Evolutionary conservation across 352 stramenopile species (phyloP), one percentile per base, ranked within the genome.

Genomic region (Plasmopara viticola): DNA sequence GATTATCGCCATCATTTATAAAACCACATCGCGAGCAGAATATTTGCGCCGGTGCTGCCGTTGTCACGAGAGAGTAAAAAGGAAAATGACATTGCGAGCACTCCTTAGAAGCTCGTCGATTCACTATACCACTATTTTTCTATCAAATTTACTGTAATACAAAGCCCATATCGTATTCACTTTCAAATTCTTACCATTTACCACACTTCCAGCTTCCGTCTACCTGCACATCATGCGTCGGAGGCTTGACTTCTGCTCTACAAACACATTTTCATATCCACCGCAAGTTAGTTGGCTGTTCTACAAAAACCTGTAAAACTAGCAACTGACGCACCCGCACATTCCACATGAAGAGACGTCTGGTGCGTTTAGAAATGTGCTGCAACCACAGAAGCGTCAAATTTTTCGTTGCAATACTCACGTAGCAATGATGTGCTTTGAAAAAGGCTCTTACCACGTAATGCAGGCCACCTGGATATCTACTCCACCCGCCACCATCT

Each of bases 21-120:
- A 90, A 88, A 0, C 79, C 74, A 39, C 82, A 93, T 46, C 71
- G 60, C 8, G 77, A 74, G 55, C 82, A 90, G 53, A 88, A 89
- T 60, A 90, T 86, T 54, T 90, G 72, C 9, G 80, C 74, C 30
- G 81, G 81, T 28, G 67, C 73, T 14, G 74, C 66, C 48, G 74
- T 89, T 14, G 75, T 85, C 47, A 90, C 81, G 9, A 67, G 43
- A 30, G 73, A 83, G 44, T 74, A 86, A 58, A 87, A 79, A 40
- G 71, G 73, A 47, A 80, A 66, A 34, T 68, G 64, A 44, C 78
- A 92, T 13, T 78, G 51, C 34, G 56, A 65, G 50, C 81, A 92
- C 20, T 25, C 20, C 41, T 86, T 86, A 17, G 66, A 56, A 9
- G 73, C 78, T 56, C 75, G 79, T 62, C 60, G 66, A 39, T 92